phyloP scores from a whole-genome alignment of 2,329 filamentous ascomycete species.

The Beauveria bassiana region DNA sequence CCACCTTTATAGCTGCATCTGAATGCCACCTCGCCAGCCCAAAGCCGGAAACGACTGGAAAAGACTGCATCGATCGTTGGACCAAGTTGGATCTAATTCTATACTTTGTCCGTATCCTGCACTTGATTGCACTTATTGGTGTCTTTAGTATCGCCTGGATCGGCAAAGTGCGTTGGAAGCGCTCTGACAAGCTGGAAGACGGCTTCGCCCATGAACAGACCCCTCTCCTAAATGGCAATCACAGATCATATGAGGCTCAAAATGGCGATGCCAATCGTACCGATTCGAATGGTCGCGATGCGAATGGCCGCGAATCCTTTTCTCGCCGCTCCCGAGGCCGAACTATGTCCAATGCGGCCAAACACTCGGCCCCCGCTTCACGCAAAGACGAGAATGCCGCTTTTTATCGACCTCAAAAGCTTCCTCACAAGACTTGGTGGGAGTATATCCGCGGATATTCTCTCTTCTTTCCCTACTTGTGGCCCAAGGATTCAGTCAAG shows the following conservation, averaged over 20 bases:
- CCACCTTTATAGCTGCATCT: constrained; percentile 61
- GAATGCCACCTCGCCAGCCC: constrained; percentile 52
- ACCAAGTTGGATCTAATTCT: constrained; percentile 54
- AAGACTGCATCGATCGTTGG: constrained; percentile 31
- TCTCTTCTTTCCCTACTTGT: constrained; percentile 92
- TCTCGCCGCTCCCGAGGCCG: constrained; percentile 27
- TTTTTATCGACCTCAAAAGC: constrained; percentile 82
- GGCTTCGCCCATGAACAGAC: constrained; percentile 48
- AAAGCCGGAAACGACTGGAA: constrained; percentile 16
- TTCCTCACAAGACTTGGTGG: constrained; percentile 88
- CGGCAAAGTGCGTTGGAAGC: constrained; percentile 31
- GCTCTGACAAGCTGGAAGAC: constrained; percentile 30
- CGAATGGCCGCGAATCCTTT: constrained; percentile 16
- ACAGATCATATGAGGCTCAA: constrained; percentile 28
- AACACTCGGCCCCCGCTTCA: constrained; percentile 20
- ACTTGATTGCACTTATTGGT: constrained; percentile 54
- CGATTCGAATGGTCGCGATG: constrained; percentile 12
- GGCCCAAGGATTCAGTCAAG: constrained; percentile 71
- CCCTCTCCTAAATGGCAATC: constrained; percentile 48
- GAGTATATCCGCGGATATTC: constrained; percentile 90
- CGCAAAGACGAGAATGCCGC: constrained; percentile 58
- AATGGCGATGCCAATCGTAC: constrained; percentile 19
- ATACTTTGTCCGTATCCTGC: constrained; percentile 58
- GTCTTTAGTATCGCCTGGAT: constrained; percentile 34
- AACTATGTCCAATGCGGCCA: constrained; percentile 33